Evolutionary conservation across 1,139 yeast genomes (phyloP).

Genomic region (Debaryomyces fabryi): DNA sequence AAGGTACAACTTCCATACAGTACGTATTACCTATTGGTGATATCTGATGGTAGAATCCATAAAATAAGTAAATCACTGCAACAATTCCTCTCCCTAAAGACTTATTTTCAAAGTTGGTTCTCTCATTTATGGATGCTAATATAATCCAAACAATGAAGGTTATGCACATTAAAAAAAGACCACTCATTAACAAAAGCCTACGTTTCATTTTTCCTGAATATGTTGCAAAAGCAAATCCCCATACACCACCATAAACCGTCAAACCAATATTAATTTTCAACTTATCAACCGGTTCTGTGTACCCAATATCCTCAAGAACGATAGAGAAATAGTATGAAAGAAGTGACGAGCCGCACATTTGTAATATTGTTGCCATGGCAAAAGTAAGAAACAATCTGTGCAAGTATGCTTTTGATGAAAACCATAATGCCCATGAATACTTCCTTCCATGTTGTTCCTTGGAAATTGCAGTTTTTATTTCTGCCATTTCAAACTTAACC

Average conservation of each 20-base stretch:
- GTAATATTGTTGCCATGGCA: constrained; percentile 14
- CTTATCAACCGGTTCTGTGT: constrained; percentile 12
- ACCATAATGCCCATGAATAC: constrained; percentile 30
- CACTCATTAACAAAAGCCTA: constrained; percentile 12
- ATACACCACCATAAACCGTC: constrained; percentile 16
- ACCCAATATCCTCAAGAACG: constrained; percentile 18
- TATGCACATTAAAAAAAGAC: constrained; percentile 23
- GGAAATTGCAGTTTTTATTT: constrained; percentile 34
- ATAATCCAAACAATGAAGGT: constrained; percentile 36
- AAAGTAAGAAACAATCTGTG: constrained; percentile 13
- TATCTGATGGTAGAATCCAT: constrained; percentile 31
- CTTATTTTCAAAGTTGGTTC: constrained; percentile 23
- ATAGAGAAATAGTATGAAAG: constrained; percentile 19
- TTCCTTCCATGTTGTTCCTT: constrained; percentile 21
- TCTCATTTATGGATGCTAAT: constrained; percentile 29
- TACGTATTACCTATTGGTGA: constrained; percentile 29
- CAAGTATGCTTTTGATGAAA: constrained; percentile 21
- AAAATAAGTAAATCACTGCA: constrained; percentile 39
- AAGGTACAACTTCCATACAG: constrained; percentile 35
- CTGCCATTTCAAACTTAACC: constrained; percentile 40
- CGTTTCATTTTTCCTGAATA: constrained; percentile 11
- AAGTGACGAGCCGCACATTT: constrained; percentile 17
- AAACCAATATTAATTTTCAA: constrained; percentile 14
- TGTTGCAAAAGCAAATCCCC: constrained; percentile 22
- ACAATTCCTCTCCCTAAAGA: constrained; percentile 32